Evolutionary conservation across 495 filamentous ascomycete species (phyloP).

Genomic region (Talaromyces stipitatus): DNA sequence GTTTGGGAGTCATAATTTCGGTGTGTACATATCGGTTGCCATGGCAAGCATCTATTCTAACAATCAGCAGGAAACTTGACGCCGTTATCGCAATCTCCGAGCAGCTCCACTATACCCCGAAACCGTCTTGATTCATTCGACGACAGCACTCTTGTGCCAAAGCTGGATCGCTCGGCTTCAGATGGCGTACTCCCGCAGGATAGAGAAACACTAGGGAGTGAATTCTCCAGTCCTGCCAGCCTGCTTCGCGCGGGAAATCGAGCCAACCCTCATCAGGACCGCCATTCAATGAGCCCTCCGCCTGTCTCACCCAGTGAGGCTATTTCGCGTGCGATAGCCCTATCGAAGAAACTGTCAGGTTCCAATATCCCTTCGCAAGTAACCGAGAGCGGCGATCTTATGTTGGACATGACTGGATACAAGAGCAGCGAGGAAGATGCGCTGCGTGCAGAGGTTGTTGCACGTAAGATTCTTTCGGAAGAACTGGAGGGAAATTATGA

Average conservation of each 20-base stretch:
- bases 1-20: slow-evolving; percentile 13
- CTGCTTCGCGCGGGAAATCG: not conserved
- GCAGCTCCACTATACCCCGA: slow-evolving; percentile 35
- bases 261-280: slow-evolving; percentile 17
- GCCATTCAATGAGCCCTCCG: slow-evolving; percentile 66
- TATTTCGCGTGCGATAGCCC: slow-evolving; percentile 69
- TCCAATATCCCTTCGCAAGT: slow-evolving; percentile 91
- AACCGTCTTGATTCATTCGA: slow-evolving; percentile 21
- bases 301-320: slow-evolving; percentile 69
- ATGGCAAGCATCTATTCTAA: not conserved
- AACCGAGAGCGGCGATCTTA: slow-evolving; percentile 88
- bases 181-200: slow-evolving; percentile 35
- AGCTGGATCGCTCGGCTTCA: slow-evolving; percentile 46
- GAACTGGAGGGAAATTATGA: slow-evolving; percentile 94
- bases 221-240: slow-evolving; percentile 11
- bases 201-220: slow-evolving; percentile 6
- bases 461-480: slow-evolving; percentile 90
- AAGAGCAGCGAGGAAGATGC: slow-evolving; percentile 90
- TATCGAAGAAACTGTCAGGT: slow-evolving; percentile 78
- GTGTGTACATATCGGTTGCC: not conserved
- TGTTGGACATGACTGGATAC: slow-evolving; percentile 97
- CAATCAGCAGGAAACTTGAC: slow-evolving; percentile 46
- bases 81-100: slow-evolving; percentile 57
- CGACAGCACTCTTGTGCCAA: slow-evolving; percentile 18
- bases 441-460: slow-evolving; percentile 81